Base-by-base conservation (phyloP, 306 rosid species). In the Citrullus colocynthis region DNA sequence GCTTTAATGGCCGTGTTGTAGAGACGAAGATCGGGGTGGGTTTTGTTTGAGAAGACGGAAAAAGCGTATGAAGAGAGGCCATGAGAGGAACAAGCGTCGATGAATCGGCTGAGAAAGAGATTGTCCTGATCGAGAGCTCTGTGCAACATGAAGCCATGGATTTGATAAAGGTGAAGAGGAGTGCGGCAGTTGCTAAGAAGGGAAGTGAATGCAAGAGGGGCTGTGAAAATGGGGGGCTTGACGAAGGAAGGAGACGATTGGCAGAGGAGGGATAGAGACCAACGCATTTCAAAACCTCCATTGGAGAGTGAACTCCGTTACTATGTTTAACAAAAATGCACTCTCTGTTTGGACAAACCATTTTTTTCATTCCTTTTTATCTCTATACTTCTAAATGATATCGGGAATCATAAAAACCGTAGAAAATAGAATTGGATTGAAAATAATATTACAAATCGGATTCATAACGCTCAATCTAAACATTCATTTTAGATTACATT, bases 1-100 rank as follows among this genome's bases (percentile, higher is more conserved):
- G 89, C 86, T 30, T 64, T 87, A 74, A 91, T 89, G 59, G 78
- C 28, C 80, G 81, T 82, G 86, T 86, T 91, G 78, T 80, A 85
- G 70, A 87, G 75, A 30, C 44, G 85, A 57, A 80, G 78, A 73
- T 64, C 61, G 49, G 87, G 81, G 12, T 73, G 82, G 60, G 76
- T 54, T 14, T 34, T 54, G 76, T 9, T 80, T 54, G 79, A 78
- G 80, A 88, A 86, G 49, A 90, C 63, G 20, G 91, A 84, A 66
- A 65, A 81, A 20, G 93, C 87, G 14, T 86, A 86, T 13, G 49
- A 54, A n/a, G 81, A 57, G 69, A 81, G 85, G 54, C 84, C 86
- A 0, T 88, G 80, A 36, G 89, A 80, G 41, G 90, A 84, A 7
- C 89, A 82, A 16, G 85, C 42, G 62, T 82, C 48, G 34, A 90